Evolutionary conservation across 305 asterid genomes (phyloP).

Genomic region (Solanum hybrid): DNA sequence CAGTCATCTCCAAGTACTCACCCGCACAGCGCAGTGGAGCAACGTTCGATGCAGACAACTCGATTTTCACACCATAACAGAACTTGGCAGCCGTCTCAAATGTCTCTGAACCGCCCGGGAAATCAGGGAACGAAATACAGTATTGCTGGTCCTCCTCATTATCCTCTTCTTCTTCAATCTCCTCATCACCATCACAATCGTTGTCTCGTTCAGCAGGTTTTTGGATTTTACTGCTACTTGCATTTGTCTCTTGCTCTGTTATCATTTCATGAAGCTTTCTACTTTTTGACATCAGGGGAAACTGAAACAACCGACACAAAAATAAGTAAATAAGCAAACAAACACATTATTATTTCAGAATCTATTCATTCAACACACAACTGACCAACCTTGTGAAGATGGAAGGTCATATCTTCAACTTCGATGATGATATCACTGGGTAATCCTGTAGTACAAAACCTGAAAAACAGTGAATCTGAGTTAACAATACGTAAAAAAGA

Average conservation of each 20-base stretch:
- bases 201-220: conserved; percentile 18
- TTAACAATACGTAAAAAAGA: neutral
- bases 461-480: conserved; percentile 14
- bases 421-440: conserved; percentile 78
- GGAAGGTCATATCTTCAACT: conserved; percentile 84
- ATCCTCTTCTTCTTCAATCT: conserved; percentile 31
- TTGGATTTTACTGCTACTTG: conserved; percentile 26
- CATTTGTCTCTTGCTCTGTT: conserved; percentile 54
- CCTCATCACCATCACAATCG: conserved; percentile 18
- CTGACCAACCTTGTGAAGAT: conserved; percentile 60
- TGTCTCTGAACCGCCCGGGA: conserved; percentile 87
- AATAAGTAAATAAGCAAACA: neutral
- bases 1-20: conserved; percentile 80
- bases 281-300: conserved; percentile 87
- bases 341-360: neutral
- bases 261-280: conserved; percentile 76
- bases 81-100: conserved; percentile 87
- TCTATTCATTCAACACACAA: neutral
- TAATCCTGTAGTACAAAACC: conserved; percentile 93
- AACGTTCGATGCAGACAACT: conserved; percentile 56
- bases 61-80: conserved; percentile 82
- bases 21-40: conserved; percentile 90
- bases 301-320: conserved; percentile 31
- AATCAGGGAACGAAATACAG: conserved; percentile 66
- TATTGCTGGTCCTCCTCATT: conserved; percentile 37